Conservation (phyloP, 2,329 filamentous ascomycete genomes). For the Plectosphaerella sp. region DNA sequence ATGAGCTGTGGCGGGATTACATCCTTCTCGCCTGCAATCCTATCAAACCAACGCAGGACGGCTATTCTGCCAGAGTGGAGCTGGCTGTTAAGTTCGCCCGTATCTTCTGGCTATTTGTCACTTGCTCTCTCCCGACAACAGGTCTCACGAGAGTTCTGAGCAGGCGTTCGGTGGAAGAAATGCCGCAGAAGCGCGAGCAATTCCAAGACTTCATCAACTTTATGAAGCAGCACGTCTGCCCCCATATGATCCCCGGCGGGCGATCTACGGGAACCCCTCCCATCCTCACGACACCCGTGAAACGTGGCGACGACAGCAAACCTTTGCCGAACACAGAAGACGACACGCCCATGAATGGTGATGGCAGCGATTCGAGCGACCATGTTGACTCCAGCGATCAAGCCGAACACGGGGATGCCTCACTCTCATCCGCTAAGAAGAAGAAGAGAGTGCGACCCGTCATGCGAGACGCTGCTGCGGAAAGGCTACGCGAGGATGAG, state of each 20-base stretch:
- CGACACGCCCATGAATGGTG: too few species aligned
- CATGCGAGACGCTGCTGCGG: constrained; percentile 23
- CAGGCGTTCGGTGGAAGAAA: constrained; percentile 13
- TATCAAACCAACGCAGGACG: neutral
- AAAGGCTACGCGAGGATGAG: constrained; percentile 52
- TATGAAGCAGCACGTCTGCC: constrained; percentile 12
- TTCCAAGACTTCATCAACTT: constrained; percentile 24
- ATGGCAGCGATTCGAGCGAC: neutral
- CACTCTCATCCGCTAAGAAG: too few species aligned
- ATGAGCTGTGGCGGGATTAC: constrained; percentile 21
- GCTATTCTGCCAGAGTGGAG: constrained; percentile 1
- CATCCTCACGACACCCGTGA: too few species aligned
- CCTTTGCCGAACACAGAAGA: too few species aligned
- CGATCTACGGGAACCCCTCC: too few species aligned
- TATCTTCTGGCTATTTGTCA: constrained; percentile 7
- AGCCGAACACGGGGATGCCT: neutral
- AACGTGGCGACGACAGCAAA: too few species aligned
- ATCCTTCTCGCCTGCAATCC: constrained; percentile 14
- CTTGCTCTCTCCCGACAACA: neutral
- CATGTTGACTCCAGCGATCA: neutral
- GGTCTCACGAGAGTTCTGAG: constrained; percentile 11
- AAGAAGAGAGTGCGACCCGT: neutral
- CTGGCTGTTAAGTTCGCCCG: neutral
- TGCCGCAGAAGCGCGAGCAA: constrained; percentile 15
- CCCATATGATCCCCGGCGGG: neutral